Percentiles rank a stretch among this genome's conserved stretches.
Conservation (phyloP, 352 stramenopile genomes). For the Phytophthora colocasiae region DNA sequence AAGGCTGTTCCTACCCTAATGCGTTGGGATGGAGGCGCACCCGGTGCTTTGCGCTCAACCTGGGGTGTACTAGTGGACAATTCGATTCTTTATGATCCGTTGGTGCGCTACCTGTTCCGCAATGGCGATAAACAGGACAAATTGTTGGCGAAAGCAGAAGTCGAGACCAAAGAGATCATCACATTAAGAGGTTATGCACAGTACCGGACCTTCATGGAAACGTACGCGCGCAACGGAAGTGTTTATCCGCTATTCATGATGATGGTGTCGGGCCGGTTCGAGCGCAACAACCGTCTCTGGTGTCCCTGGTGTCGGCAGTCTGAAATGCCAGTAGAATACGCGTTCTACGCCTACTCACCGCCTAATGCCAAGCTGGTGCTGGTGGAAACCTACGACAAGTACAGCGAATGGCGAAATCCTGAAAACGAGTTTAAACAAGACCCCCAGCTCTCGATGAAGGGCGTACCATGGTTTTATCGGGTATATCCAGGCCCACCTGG, state of each 20-base stretch:
- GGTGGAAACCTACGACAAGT: constrained; percentile 62
- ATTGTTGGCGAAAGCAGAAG: constrained; percentile 43
- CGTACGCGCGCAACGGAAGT: constrained; percentile 28
- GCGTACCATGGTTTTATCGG: constrained; percentile 71
- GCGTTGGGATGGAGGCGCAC: constrained; percentile 55
- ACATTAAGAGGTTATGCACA: constrained; percentile 52
- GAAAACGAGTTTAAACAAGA: constrained; percentile 74
- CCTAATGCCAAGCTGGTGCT: constrained; percentile 57
- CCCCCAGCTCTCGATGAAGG: constrained; percentile 56
- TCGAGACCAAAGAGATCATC: constrained; percentile 62
- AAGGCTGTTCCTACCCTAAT: constrained; percentile 70
- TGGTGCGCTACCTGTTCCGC: constrained; percentile 74
- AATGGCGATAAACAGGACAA: constrained; percentile 57
- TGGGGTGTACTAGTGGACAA: constrained; percentile 60
- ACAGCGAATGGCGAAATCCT: constrained; percentile 75
- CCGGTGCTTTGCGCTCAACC: constrained; percentile 51
- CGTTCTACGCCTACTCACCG: constrained; percentile 71
- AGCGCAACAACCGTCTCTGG: constrained; percentile 77
- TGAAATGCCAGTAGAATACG: constrained; percentile 70
- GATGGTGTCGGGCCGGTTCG: constrained; percentile 68
- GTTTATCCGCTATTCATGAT: constrained; percentile 75
- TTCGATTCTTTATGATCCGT: constrained; percentile 56
- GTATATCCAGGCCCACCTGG: constrained; percentile 44
- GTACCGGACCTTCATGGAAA: constrained; percentile 46
- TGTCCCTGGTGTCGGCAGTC: constrained; percentile 76